Percentiles rank a stretch among this genome's conserved stretches.
These are phyloP conservation scores for Venturia effusa DNA, from an alignment of 2,329 filamentous ascomycete genomes.

Conservation along the genomic window DNA sequence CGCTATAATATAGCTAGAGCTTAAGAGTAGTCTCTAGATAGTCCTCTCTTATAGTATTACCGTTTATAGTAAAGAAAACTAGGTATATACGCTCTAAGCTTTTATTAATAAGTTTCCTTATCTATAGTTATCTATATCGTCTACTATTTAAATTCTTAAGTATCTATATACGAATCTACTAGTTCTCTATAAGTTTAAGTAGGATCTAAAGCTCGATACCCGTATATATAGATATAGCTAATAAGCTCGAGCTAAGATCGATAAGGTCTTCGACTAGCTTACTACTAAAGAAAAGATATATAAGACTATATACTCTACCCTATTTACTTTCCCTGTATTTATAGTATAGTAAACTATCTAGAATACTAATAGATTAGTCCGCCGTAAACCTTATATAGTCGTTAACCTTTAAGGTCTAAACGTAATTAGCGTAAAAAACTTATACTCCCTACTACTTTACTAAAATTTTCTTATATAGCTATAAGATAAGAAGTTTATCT, in stretches of 20 bases:
- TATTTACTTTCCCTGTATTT: background rate
- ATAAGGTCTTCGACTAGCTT: background rate
- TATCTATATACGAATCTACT: background rate
- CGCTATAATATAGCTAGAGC: background rate
- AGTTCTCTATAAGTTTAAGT: background rate
- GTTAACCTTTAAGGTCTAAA: background rate
- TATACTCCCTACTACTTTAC: background rate
- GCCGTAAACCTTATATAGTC: background rate
- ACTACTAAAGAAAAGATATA: background rate
- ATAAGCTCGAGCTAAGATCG: background rate
- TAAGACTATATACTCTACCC: background rate
- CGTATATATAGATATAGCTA: background rate
- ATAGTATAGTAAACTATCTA: background rate
- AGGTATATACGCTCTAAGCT: background rate
- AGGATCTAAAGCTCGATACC: background rate
- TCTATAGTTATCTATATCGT: background rate
- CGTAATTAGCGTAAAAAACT: background rate
- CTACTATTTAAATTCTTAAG: background rate
- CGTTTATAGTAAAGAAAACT: background rate
- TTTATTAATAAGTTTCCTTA: background rate
- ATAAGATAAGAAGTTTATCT: background rate
- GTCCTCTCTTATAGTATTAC: background rate
- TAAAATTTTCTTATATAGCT: background rate
- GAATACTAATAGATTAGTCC: background rate
- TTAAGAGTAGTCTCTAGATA: too few relatives aligned